Base-by-base conservation (phyloP, 1,284 basidiomycete genomes). In the Rhodotorula sp. region DNA sequence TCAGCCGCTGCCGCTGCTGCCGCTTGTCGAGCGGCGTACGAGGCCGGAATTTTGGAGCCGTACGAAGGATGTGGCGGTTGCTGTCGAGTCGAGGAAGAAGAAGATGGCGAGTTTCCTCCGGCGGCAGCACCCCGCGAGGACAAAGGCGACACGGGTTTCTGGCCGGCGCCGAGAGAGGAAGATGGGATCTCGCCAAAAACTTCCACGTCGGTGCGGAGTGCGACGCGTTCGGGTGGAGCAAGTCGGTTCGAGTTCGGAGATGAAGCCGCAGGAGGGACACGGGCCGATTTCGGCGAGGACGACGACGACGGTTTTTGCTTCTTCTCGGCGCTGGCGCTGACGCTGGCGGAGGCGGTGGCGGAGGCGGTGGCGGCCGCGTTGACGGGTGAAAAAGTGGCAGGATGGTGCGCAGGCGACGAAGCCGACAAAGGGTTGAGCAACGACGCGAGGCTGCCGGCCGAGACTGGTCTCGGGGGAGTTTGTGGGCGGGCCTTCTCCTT, bases 351-450 rank as follows among this genome's bases (percentile, higher is more conserved):
- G 29, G 29, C 29, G 29, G 29, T 29, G 29, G 2, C 29, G 29
- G 29, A 29, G 29, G 29, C 29, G 29, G 29, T 29, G 8, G 39
- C 39, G 39, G 39, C 39, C 10, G 39, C 39, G 12, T 43, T 43
- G 39, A 43, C 39, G 39, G 39, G 39, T 7, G 43, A 26, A 4
- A 51, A 23, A 39, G n/a, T 31, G 5, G 51, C n/a, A 5, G 52
- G 14, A 4, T 43, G 39, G 39, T n/a, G 15, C 6, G 66, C 49
- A 5, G 67, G 67, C 8, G 67, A 68, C 21, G 67, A 49, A 3
- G 67, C 56, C 54, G 54, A 56, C 16, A 56, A 18, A 2, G 67
- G 67, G 49, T 68, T 68, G 54, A 68, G 61, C 20, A 68, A 39
- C 21, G 57, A 63, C 12, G 67, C 67, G 57, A 68, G 67, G 20